Base-by-base conservation (phyloP, 106 monocot genomes). In the Phalaenopsis aphrodite region DNA sequence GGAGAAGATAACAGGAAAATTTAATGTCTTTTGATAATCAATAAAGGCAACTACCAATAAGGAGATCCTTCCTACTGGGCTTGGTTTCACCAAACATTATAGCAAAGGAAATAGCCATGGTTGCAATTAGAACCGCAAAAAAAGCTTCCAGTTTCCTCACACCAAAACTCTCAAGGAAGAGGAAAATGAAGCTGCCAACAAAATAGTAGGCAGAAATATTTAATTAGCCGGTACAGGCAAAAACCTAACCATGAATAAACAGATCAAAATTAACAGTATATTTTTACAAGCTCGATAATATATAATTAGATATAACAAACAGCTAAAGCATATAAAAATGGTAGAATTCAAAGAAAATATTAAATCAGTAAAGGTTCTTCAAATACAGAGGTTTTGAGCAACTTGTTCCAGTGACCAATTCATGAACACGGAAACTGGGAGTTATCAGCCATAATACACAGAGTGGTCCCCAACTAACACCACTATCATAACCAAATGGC, bases 61-160 rank as follows among this genome's bases (percentile, higher is more conserved):
- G 77, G 72, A 94, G 86, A 19, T 94, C 87, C 55, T 82, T 89
- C 55, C 85, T 83, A 80, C 85, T 88, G 21, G 94, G 94, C 64
- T 88, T 75, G 24, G 94, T 90, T 79, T 91, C 82, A 30, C 91
- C 88, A 80, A 94, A 91, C 94, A 94, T 94, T 83, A 86, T 83
- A 49, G 88, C 94, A 78, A 94, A 94, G 18, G 94, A 87, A 75
- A 94, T 42, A 1, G 86, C 91, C 91, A 94, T 94, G 17, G 86
- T 88, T 73, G 85, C 86, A 77, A 91, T 94, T 24, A 94, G 88
- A 56, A 94, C 56, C 3, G 83, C 94, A 72, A 91, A 94, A 57
- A 88, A 61, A 76, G 86, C 94, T 91, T 94, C 94, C 79, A 94
- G 80, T 79, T 94, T 94, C 85, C 94, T 86, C 76, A 91, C 94